phyloP scores from a whole-genome alignment of 2,329 filamentous ascomycete genomes.

The Botrytis sinoallii region DNA sequence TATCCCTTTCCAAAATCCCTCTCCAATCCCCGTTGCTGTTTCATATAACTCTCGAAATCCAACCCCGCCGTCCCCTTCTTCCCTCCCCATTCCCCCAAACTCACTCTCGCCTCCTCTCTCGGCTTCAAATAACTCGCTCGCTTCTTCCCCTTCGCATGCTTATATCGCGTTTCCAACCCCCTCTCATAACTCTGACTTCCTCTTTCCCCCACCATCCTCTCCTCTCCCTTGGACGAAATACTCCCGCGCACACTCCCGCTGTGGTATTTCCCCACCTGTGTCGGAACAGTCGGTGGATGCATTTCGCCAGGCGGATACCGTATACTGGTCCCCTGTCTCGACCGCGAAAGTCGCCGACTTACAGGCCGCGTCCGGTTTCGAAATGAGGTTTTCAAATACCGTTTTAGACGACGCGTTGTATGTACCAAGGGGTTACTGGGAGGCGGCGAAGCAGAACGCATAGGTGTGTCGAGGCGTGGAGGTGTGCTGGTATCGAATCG shows the following conservation, averaged over 20 bases:
- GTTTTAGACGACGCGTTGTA: not conserved
- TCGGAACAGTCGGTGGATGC: not conserved
- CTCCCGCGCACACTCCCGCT: slow-evolving; percentile 10
- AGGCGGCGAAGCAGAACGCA: not conserved
- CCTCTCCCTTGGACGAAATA: not conserved
- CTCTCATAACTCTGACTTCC: not conserved
- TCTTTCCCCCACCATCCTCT: not conserved
- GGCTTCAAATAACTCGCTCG: slow-evolving; percentile 2
- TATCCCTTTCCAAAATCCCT: slow-evolving; percentile 7
- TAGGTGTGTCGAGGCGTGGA: not conserved
- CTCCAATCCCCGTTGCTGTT: slow-evolving; percentile 3
- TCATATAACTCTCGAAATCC: slow-evolving; percentile 6
- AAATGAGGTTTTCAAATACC: not conserved
- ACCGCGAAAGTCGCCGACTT: not conserved
- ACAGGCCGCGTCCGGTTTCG: not conserved
- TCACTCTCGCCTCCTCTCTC: not conserved
- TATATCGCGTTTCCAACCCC: slow-evolving; percentile 1
- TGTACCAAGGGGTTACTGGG: not conserved
- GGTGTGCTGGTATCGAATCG: not conserved
- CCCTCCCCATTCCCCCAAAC: not conserved
- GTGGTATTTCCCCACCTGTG: slow-evolving; percentile 9
- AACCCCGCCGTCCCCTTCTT: not conserved
- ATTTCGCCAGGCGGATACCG: not conserved
- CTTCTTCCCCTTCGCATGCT: not conserved
- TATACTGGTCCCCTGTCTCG: not conserved